Base-by-base conservation (phyloP, 2,329 filamentous ascomycete genomes). In the Epichloe sp. region DNA sequence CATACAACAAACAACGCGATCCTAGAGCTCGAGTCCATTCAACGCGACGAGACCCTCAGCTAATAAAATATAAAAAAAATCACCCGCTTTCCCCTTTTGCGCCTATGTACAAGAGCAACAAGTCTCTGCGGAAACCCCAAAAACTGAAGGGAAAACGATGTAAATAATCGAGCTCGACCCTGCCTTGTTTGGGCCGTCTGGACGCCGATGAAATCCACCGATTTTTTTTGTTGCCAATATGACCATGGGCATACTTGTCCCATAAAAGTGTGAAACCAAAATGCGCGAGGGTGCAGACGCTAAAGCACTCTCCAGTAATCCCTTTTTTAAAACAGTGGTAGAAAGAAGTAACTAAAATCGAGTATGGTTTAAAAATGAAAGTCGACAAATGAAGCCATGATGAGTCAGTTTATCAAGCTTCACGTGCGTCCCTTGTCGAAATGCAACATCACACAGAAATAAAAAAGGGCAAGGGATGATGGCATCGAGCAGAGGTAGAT, bases 331-430 rank as follows among this genome's bases (percentile, higher is more conserved):
- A 49, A 48, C 49, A 42, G 37, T 44, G 34, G 15, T 41, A 49
- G 21, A 55, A 50, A 45, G 40, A 15, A 21, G 38, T 23, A 34
- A 55, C 51, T 54, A 54, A 53, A 55, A 55, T 48, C 38, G 53
- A 52, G 47, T 53, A 55, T 23, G 35, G 31, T 50, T 42, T 47
- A 8, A 44, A 42, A 19, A 36, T n/a, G 47, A 54, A 40, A 44
- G 47, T 53, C 26, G 21, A 41, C 47, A 49, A 40, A 34, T 48
- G 47, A 52, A 50, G 52, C 6, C 11, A n/a, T 48, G 54, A 53
- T 38, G 43, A 17, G n/a, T 11, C 44, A 41, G 19, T 15, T 56
- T 50, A 53, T 50, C 53, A 37, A 49, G 35, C 38, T n/a, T 17
- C 44, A 44, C 12, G 21, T 38, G 40, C 48, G 38, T 47, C 2